These are phyloP conservation scores for Hippophae rhamnoides DNA, from an alignment of 306 rosid species.

Conservation along the genomic window DNA sequence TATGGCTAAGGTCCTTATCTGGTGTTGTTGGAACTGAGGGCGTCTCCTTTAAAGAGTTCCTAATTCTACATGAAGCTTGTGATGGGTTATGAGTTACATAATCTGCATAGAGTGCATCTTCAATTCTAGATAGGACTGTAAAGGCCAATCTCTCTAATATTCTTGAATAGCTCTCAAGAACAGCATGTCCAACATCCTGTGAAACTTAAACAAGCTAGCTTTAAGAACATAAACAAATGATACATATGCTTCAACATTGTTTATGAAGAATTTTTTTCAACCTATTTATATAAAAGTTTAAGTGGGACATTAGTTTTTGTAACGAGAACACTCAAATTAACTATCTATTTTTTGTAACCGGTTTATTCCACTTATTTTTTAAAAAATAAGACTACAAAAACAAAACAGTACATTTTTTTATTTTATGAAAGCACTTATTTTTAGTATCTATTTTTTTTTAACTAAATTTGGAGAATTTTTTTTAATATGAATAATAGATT, in stretches of 20 bases:
- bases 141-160: constrained; percentile 89
- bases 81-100: constrained; percentile 40
- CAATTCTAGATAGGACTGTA: constrained; percentile 82
- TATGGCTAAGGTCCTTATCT: constrained; percentile 26
- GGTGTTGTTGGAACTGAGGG: constrained; percentile 18
- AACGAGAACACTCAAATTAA: too few species aligned
- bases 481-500: too few species aligned
- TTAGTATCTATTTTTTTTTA: too few species aligned
- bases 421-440: too few species aligned
- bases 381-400: too few species aligned
- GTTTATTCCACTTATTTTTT: too few species aligned
- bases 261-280: not conserved
- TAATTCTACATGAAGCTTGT: constrained; percentile 16
- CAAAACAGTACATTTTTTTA: too few species aligned
- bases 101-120: constrained; percentile 84
- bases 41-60: constrained; percentile 13
- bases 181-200: constrained; percentile 95
- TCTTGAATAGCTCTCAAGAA: constrained; percentile 92
- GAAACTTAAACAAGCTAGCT: constrained; percentile 4
- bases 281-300: too few species aligned
- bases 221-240: not conserved
- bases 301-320: too few species aligned
- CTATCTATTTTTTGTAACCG: too few species aligned
- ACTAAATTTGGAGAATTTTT: too few species aligned
- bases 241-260: constrained; percentile 4